Evolutionary conservation across 805 yeast species (phyloP), one percentile per base, ranked within the genome.

Genomic region (Candida orba): DNA sequence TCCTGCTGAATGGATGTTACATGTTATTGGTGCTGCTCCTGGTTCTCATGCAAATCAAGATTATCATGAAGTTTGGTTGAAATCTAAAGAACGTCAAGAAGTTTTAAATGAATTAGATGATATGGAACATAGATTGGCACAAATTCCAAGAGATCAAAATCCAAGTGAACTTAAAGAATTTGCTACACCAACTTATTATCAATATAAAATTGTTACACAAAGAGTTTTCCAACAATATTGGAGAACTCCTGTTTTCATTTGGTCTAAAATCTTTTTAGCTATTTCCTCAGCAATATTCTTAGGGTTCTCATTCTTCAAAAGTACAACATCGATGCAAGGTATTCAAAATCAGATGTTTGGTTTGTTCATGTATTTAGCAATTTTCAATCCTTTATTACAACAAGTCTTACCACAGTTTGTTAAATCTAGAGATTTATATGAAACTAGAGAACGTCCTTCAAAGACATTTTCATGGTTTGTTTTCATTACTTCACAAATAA

Each of bases 1-100:
- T 51, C 93, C 91, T 31, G 91, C 90, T 13, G 95, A 87, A 66
- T 88, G 95, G 95, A 88, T 88, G 95, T 70, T 88, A 64, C 84
- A 84, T 51, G 84, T 81, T 50, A 83, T 83, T 54, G 89, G 90
- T 54, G 89, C 89, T 44, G 88, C 89, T 33, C 89, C 89, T 8
- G 89, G 88, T 43, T 76, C 86, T 34, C 82, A 78, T 52, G 84
- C 88, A 15, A 70, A 70, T 39, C 85, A 79, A 63, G 85, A 84
- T 60, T 84, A 81, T 55, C 72, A 78, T 56, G 81, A 84, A 56
- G 87, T 83, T 37, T 86, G 96, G 96, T 65, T 74, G 60, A 70
- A 72, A 38, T 85, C 95, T 33, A 63, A 64, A 1, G 88, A 87
- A 59, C 77, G 75, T 53, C 56, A 64, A 44, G 78, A 71, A 8